These are phyloP conservation scores for Boletus nobilissimus DNA, from an alignment of 1,284 basidiomycete genomes.

Conservation along the genomic window DNA sequence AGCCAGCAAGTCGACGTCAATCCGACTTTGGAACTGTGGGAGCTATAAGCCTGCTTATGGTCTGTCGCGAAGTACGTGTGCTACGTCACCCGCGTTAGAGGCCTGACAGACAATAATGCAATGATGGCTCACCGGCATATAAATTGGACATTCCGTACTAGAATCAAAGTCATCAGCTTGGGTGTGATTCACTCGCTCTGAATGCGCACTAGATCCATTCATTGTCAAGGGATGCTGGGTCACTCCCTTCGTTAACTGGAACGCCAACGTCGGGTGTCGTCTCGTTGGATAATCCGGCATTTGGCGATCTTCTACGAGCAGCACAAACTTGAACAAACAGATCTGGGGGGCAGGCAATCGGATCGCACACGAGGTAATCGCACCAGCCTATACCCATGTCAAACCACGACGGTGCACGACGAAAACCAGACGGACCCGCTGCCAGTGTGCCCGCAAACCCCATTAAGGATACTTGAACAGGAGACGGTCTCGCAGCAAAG, in stretches of 20 bases:
- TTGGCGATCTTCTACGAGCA: constrained; percentile 23
- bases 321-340: constrained; percentile 50
- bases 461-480: constrained; percentile 69
- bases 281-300: constrained; percentile 4
- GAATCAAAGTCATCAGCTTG: constrained; percentile 28
- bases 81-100: constrained; percentile 37
- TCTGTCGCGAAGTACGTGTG: constrained; percentile 72
- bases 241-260: constrained; percentile 55
- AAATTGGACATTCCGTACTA: constrained; percentile 59
- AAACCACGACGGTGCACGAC: neutral
- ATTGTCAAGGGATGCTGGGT: constrained; percentile 59
- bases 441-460: constrained; percentile 68
- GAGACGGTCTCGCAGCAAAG: constrained; percentile 67
- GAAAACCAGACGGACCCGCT: constrained; percentile 49
- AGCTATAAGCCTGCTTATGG: constrained; percentile 60
- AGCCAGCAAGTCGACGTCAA: constrained; percentile 53
- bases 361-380: constrained; percentile 69
- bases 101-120: neutral
- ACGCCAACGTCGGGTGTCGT: constrained; percentile 46
- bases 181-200: neutral
- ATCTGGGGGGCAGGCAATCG: constrained; percentile 58
- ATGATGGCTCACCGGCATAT: constrained; percentile 55
- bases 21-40: constrained; percentile 32
- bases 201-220: constrained; percentile 64
- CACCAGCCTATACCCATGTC: constrained; percentile 58